A percentile compares a stretch with the other conserved stretches of the same genome.
phyloP scores from a whole-genome alignment of 176 grass and related monocot genomes.

The Bolboschoenus planiculmis region DNA sequence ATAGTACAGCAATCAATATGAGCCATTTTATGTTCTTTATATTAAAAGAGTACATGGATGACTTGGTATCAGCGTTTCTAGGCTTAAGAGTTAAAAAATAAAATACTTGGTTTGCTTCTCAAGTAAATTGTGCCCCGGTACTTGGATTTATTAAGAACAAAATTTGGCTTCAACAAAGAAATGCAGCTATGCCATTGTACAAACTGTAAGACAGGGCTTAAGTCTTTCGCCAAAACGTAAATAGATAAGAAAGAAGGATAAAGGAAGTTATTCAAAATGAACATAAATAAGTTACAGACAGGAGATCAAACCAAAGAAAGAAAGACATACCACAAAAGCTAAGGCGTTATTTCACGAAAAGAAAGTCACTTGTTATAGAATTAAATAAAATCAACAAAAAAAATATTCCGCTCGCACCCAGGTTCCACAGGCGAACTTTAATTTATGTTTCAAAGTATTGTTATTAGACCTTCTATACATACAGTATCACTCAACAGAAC shows the following conservation, averaged over 20 bases:
- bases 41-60: too few relatives aligned
- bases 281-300: neutral
- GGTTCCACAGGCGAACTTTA: neutral
- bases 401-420: neutral
- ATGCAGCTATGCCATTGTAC: neutral
- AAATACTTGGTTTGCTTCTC: neutral
- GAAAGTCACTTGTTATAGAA: neutral
- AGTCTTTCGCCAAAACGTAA: neutral
- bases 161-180: neutral
- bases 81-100: too few relatives aligned
- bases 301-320: neutral
- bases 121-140: neutral
- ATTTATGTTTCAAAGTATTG: neutral
- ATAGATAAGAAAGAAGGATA: neutral
- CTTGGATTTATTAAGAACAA: neutral
- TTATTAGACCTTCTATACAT: neutral
- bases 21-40: too few relatives aligned
- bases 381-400: neutral
- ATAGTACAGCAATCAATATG: too few relatives aligned
- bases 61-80: too few relatives aligned
- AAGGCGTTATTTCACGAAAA: neutral
- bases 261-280: neutral
- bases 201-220: neutral
- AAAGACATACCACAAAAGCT: neutral
- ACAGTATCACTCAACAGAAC: neutral